These are phyloP conservation scores for Exidia glandulosa DNA, from an alignment of 768 basidiomycete species.

Conservation along the genomic window DNA sequence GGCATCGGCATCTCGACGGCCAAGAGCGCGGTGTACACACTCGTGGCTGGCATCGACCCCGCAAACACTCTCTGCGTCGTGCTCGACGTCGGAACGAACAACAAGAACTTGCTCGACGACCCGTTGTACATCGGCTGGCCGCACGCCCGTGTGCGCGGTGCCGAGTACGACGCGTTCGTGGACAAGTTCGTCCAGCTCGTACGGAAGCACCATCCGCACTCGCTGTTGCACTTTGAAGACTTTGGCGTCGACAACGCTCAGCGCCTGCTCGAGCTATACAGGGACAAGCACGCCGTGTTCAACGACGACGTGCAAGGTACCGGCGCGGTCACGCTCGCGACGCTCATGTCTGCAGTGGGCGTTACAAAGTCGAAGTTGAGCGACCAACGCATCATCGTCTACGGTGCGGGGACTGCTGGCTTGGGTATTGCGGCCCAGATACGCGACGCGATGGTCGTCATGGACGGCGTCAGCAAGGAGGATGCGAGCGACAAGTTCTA, in stretches of 20 bases:
- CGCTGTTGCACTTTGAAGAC: slow-evolving; percentile 76
- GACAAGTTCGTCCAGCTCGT: slow-evolving; percentile 76
- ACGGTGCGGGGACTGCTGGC: slow-evolving; percentile 75
- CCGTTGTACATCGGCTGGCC: slow-evolving; percentile 63
- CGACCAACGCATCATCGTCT: slow-evolving; percentile 69
- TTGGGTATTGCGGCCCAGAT: slow-evolving; percentile 49
- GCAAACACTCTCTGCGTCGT: slow-evolving; percentile 45
- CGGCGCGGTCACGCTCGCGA: slow-evolving; percentile 62
- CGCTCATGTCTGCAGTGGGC: slow-evolving; percentile 54
- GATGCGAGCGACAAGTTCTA: slow-evolving; percentile 61
- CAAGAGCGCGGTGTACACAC: slow-evolving; percentile 67
- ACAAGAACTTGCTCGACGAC: slow-evolving; percentile 50
- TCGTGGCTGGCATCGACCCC: slow-evolving; percentile 59
- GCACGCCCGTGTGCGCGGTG: slow-evolving; percentile 55
- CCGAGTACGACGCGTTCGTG: slow-evolving; percentile 66
- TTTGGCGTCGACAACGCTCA: slow-evolving; percentile 74
- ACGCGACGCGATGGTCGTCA: background rate
- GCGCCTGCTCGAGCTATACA: slow-evolving; percentile 50
- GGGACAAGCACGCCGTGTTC: slow-evolving; percentile 55
- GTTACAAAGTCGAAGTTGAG: slow-evolving; percentile 53
- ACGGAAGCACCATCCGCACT: slow-evolving; percentile 54
- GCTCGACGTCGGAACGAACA: slow-evolving; percentile 72
- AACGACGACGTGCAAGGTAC: slow-evolving; percentile 88
- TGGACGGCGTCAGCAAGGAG: slow-evolving; percentile 30
- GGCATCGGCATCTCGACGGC: slow-evolving; percentile 52